These are phyloP conservation scores for Solanum piurae DNA, from an alignment of 257 asterid genomes.

Conservation along the genomic window DNA sequence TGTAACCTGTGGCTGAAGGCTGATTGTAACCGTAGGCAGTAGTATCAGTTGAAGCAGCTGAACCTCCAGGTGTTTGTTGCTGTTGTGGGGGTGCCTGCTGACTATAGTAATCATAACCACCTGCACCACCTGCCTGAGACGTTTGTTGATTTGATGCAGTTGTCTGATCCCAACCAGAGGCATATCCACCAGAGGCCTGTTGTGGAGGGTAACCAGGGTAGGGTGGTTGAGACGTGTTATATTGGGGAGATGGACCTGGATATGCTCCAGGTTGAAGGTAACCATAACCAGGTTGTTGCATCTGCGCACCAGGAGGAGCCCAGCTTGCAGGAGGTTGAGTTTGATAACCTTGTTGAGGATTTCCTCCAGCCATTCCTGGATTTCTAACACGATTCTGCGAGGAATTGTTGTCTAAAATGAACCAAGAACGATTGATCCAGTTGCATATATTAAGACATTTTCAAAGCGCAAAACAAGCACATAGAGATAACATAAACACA, in stretches of 20 bases:
- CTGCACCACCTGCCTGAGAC: slow-evolving; percentile 36
- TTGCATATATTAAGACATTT: not conserved
- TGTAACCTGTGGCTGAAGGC: slow-evolving; percentile 35
- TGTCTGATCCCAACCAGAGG: slow-evolving; percentile 71
- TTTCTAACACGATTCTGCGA: slow-evolving; percentile 83
- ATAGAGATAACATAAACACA: not conserved
- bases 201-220: slow-evolving; percentile 64
- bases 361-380: slow-evolving; percentile 55
- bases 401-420: slow-evolving; percentile 33
- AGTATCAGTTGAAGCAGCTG: slow-evolving; percentile 37
- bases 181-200: slow-evolving; percentile 53
- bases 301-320: slow-evolving; percentile 51
- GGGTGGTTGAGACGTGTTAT: slow-evolving; percentile 43
- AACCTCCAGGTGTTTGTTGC: slow-evolving; percentile 36
- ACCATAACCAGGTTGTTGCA: slow-evolving; percentile 73
- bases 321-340: slow-evolving; percentile 66
- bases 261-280: slow-evolving; percentile 66
- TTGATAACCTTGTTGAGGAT: slow-evolving; percentile 83
- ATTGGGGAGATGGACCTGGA: slow-evolving; percentile 59
- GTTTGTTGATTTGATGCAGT: slow-evolving; percentile 39
- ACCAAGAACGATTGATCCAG: slow-evolving; percentile 8
- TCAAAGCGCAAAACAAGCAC: not conserved
- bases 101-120: slow-evolving; percentile 54
- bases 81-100: slow-evolving; percentile 68
- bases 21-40: slow-evolving; percentile 32